Percentiles rank a stretch among this genome's conserved stretches.
Conservation (phyloP, 2,329 filamentous ascomycete genomes). For the Aspergillus persii region DNA sequence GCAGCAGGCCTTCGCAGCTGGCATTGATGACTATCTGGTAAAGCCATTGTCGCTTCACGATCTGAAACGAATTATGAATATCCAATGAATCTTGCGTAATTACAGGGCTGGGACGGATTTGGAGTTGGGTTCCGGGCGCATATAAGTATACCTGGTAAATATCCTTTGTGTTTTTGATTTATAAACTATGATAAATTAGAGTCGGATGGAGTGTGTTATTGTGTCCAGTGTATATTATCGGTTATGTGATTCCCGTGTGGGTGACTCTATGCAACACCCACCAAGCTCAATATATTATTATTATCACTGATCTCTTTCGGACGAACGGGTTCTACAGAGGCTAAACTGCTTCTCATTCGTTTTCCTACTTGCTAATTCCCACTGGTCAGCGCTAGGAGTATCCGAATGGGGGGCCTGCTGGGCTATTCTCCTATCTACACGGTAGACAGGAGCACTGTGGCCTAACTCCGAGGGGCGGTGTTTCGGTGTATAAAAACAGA, state of each 20-base stretch:
- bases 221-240: neutral
- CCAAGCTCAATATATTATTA: too few species aligned
- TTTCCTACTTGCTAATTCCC: neutral
- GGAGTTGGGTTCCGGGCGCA: neutral
- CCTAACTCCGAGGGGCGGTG: neutral
- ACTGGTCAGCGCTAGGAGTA: neutral
- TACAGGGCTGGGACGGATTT: neutral
- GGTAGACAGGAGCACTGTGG: neutral
- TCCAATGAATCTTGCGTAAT: constrained; percentile 14
- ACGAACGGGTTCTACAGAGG: too few species aligned
- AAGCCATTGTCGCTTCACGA: constrained; percentile 32
- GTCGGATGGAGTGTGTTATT: neutral
- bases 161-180: neutral
- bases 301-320: neutral
- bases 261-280: neutral
- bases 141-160: neutral
- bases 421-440: neutral
- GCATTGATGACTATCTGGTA: constrained; percentile 32
- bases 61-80: constrained; percentile 30
- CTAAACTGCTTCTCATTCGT: neutral
- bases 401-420: neutral
- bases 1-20: constrained; percentile 29
- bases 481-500: neutral
- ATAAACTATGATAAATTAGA: neutral
- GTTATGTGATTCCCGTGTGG: too few species aligned